These are phyloP conservation scores for Klebsormidium nitens DNA, from an alignment of 139 green algal species.

Conservation along the genomic window DNA sequence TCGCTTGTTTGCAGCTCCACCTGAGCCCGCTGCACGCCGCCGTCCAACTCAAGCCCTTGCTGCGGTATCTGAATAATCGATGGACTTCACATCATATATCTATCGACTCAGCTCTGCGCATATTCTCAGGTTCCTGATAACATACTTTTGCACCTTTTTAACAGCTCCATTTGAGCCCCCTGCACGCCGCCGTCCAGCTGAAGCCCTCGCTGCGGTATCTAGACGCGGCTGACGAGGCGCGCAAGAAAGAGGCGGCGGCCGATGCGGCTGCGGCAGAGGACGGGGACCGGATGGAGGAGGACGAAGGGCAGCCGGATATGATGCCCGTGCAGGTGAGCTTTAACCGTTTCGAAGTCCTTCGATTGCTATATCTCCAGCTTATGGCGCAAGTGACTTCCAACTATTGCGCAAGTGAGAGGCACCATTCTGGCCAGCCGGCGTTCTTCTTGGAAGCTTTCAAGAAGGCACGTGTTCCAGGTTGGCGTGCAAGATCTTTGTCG, in stretches of 20 bases:
- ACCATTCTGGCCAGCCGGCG: too few relatives aligned
- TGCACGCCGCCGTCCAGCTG: conserved; percentile 73
- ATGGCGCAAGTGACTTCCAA: too few relatives aligned
- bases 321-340: too few relatives aligned
- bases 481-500: too few relatives aligned
- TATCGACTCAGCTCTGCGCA: background rate
- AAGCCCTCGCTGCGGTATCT: conserved; percentile 67
- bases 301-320: conserved; percentile 36
- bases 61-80: conserved; percentile 53
- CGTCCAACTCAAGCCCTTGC: conserved; percentile 62
- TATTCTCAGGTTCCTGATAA: background rate
- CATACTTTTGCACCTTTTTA: background rate
- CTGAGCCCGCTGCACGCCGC: conserved; percentile 62
- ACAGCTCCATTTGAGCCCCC: conserved; percentile 65
- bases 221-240: conserved; percentile 36
- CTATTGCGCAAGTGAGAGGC: too few relatives aligned
- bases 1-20: conserved; percentile 54
- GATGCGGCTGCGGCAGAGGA: conserved; percentile 13
- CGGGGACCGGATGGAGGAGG: conserved; percentile 42
- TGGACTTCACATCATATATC: background rate
- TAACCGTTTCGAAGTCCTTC: too few relatives aligned
- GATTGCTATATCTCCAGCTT: too few relatives aligned
- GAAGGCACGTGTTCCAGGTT: too few relatives aligned
- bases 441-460: too few relatives aligned
- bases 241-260: background rate